Percentiles rank a stretch among this genome's conserved stretches.
These are phyloP conservation scores for Vitis cinerea DNA, from an alignment of 164 flowering plant genomes.

Conservation along the genomic window DNA sequence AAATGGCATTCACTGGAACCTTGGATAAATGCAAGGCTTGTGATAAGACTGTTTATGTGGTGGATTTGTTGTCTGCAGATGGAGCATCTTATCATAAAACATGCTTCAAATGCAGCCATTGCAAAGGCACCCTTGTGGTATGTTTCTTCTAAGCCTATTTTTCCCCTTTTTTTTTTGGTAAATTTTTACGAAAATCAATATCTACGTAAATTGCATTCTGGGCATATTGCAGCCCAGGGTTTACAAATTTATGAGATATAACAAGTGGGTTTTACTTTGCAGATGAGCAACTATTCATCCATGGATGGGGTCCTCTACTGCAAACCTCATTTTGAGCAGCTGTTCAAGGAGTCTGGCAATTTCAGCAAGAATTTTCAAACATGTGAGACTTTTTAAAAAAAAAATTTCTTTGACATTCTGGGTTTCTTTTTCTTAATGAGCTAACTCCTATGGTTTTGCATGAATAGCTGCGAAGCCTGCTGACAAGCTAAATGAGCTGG, in stretches of 20 bases:
- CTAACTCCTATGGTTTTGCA: background rate
- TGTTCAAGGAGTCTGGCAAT: slow-evolving; percentile 73
- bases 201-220: no score
- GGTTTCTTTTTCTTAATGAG: background rate
- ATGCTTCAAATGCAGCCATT: slow-evolving; percentile 73
- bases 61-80: slow-evolving; percentile 63
- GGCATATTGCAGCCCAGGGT: no score
- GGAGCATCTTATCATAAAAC: slow-evolving; percentile 58
- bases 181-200: background rate
- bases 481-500: slow-evolving; percentile 35
- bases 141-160: background rate
- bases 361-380: slow-evolving; percentile 67
- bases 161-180: background rate
- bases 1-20: slow-evolving; percentile 61
- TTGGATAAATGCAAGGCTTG: slow-evolving; percentile 71
- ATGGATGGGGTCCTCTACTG: slow-evolving; percentile 81
- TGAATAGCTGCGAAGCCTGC: slow-evolving; percentile 24
- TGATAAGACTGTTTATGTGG: slow-evolving; percentile 66
- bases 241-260: no score
- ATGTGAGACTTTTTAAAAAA: slow-evolving; percentile 14
- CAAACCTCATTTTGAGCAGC: slow-evolving; percentile 73
- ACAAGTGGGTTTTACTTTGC: background rate
- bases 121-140: slow-evolving; percentile 74
- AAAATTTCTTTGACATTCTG: background rate
- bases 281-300: slow-evolving; percentile 73